Base-by-base conservation (phyloP, 2,329 filamentous ascomycete species). In the Cephalotrichum gorgonifer region DNA sequence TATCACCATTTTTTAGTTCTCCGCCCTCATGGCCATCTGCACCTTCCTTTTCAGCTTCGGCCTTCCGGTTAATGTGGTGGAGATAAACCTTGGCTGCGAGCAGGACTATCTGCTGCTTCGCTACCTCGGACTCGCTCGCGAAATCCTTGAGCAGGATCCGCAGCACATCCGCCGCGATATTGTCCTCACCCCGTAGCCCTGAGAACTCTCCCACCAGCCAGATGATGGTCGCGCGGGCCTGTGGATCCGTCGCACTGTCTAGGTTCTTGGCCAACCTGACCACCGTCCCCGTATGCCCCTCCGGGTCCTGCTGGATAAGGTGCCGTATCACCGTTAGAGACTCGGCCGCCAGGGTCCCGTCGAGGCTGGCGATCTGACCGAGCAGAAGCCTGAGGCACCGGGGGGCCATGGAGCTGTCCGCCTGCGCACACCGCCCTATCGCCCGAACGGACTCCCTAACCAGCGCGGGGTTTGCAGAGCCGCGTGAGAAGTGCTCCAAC, bases 201-300 rank as follows among this genome's bases (percentile, higher is more conserved):
- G 91, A 81, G 58, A 94, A 97, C 64, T 98, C 93, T 43, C 93
- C 93, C 0, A 97, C 90, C 1, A 98, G 79, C 93, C 93, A 98
- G 57, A 98, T 86, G 54, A 98, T 96, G 45, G 88, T 95, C 3
- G 93, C 93, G 55, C 93, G 78, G 3, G 93, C 93, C 52, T 89
- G 85, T 1, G 93, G 83, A 53, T 93, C 90, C 0, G 86, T 88
- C 2, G 89, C 87, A 3, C 85, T 86, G 60, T 96, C 93, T 2
- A 98, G 78, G 53, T 95, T 90, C 65, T 89, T 93, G 6, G 93
- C 93, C 44, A 98, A 70, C 43, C 88, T 79, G 30, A 97, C 80
- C 1, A 97, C 89, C 0, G 93, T 98, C 39, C 83, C 85, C 11
- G 81, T 76, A 61, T 98, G 93, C 3, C 81, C 81, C 26, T 79